Conservation (phyloP, 83 land plant genomes). For the Thuja plicata region DNA sequence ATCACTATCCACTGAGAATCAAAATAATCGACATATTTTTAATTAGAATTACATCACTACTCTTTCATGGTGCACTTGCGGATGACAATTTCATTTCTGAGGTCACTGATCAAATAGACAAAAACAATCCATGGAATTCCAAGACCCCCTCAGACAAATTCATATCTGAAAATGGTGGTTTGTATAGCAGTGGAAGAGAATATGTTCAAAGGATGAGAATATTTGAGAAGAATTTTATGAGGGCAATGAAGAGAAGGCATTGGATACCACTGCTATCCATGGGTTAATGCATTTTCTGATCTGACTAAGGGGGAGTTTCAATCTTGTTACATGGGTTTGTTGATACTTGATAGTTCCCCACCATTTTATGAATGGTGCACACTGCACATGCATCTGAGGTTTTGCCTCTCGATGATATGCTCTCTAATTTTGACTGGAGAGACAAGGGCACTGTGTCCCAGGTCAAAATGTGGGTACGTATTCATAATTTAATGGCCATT, state of each 20-base stretch:
- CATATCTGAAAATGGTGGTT: slow-evolving; percentile 56
- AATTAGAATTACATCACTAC: background rate
- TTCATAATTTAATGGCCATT: no score
- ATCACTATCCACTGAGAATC: background rate
- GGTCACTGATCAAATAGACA: background rate
- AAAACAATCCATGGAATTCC: background rate
- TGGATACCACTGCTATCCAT: slow-evolving; percentile 48
- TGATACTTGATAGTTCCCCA: no score
- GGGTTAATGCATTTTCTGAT: no score
- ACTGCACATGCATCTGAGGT: slow-evolving; percentile 40
- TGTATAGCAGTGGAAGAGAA: slow-evolving; percentile 58
- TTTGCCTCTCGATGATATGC: slow-evolving; percentile 62
- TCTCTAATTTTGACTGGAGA: slow-evolving; percentile 74
- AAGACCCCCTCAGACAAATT: slow-evolving; percentile 39
- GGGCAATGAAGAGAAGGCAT: slow-evolving; percentile 49
- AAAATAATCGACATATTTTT: background rate
- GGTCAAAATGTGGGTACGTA: no score
- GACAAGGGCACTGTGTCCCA: slow-evolving; percentile 64
- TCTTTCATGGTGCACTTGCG: background rate
- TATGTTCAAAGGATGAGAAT: slow-evolving; percentile 57
- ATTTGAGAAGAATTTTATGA: slow-evolving; percentile 60
- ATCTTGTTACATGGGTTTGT: no score
- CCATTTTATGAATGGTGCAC: background rate
- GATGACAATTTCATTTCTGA: background rate
- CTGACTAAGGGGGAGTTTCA: no score